Base-by-base conservation (phyloP, 2,329 filamentous ascomycete species). In the Cladosporium cucumerinum region DNA sequence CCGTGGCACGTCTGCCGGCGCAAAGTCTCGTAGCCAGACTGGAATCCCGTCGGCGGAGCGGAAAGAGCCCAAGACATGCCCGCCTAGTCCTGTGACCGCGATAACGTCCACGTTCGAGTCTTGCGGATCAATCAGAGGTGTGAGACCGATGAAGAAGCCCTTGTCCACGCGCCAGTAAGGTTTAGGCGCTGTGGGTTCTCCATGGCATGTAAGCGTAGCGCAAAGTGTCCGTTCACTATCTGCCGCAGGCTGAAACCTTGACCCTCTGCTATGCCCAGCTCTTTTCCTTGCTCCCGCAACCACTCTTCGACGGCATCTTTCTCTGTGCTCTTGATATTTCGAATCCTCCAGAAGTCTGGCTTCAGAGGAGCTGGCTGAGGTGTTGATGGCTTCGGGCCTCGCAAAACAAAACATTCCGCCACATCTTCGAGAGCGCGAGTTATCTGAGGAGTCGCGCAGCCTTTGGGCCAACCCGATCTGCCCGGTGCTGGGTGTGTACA, bases 61-160 rank as follows among this genome's bases (percentile, higher is more conserved):
- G 23, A 63, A 65, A 12, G 63, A 65, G 3, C 63, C 63, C 34
- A 55, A 39, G 23, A 57, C 48, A 36, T 65, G 63, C 25, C 63
- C 63, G 28, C 57, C 63, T 10, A 65, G 63, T 14, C 63, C 63
- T 39, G 57, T 65, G 26, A 65, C 28, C 32, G 58, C 63, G 26
- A 65, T 18, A 14, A 65, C 48, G 28, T 65, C 63, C 28, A 65
- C 63, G 18, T 55, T 49, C 11, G 63, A 46, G 8, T 62, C 34
- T 23, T 39, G 7, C 21, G 58, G 63, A 16, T 65, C 57, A 32
- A 25, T 36, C 6, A 65, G 58, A 25, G 63, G 63, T 21, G 63
- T 65, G 55, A 65, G 55, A 5, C 63, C 63, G 36, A 39, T 39
- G 34, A 39, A 39, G 34, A 39, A 39, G 5, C 18, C 14, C 5